These are phyloP conservation scores for Hypoxylon sp. DNA, from an alignment of 2,329 filamentous ascomycete species.

Conservation along the genomic window DNA sequence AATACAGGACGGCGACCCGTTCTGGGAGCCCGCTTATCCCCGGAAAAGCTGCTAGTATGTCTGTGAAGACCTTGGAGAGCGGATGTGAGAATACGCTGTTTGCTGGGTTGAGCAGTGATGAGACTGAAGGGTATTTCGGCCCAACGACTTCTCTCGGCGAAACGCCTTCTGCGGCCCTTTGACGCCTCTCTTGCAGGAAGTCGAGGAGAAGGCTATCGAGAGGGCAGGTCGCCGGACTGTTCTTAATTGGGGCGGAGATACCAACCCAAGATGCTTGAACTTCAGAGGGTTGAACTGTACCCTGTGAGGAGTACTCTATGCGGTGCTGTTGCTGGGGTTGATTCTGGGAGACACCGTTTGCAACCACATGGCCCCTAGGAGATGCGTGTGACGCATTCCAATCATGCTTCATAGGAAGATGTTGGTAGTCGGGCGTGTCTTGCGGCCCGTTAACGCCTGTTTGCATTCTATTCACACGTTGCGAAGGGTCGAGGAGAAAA, in stretches of 20 bases:
- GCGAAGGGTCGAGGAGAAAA: conserved; percentile 77
- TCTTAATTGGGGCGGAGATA: conserved; percentile 64
- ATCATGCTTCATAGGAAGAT: conserved; percentile 67
- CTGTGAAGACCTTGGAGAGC: conserved; percentile 86
- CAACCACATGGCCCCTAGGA: conserved; percentile 8
- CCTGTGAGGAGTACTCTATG: conserved; percentile 37
- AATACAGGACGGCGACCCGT: conserved; percentile 83
- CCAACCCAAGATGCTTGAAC: conserved; percentile 36
- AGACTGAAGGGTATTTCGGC: conserved; percentile 84
- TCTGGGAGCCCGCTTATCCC: conserved; percentile 84
- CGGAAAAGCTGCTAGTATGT: conserved; percentile 87
- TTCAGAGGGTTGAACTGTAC: conserved; percentile 16
- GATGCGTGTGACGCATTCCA: conserved; percentile 55
- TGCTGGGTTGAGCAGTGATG: conserved; percentile 81
- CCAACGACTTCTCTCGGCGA: conserved; percentile 77
- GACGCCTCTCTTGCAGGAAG: conserved; percentile 79
- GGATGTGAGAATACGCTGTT: conserved; percentile 77
- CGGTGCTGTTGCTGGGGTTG: conserved; percentile 36
- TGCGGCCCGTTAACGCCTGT: conserved; percentile 65
- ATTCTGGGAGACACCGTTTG: conserved; percentile 26
- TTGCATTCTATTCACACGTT: conserved; percentile 68
- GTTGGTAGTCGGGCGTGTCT: conserved; percentile 62
- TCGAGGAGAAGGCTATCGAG: conserved; percentile 85
- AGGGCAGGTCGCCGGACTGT: conserved; percentile 79
- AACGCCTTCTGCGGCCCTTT: conserved; percentile 76